Percentiles rank a stretch among this genome's conserved stretches.
Evolutionary conservation across 129 eudicot genomes (phyloP).

Genomic region (Escallonia herrerae): DNA sequence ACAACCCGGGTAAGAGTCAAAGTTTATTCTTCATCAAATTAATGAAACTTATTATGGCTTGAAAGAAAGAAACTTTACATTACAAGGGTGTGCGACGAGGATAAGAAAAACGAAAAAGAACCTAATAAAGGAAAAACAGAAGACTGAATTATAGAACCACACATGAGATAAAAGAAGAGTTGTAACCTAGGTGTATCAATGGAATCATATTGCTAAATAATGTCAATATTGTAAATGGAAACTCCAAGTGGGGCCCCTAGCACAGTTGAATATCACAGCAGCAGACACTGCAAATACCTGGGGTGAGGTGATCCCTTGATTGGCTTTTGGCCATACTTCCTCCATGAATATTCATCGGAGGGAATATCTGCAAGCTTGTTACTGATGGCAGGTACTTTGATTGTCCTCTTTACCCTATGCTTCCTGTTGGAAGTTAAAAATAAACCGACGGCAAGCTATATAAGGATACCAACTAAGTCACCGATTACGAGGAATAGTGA

Average conservation of each 20-base stretch:
- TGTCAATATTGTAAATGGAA: background rate
- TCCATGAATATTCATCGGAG: constrained; percentile 96
- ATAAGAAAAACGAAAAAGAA: too few species aligned
- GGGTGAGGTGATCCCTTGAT: constrained; percentile 99
- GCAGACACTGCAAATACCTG: constrained; percentile 40
- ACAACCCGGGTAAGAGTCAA: too few species aligned
- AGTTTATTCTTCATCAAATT: too few species aligned
- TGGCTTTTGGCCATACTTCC: constrained; percentile 98
- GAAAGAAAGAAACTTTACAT: too few species aligned
- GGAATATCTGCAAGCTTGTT: constrained; percentile 98
- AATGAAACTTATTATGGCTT: too few species aligned
- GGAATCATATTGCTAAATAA: background rate
- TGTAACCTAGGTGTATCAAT: background rate
- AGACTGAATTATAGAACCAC: too few species aligned
- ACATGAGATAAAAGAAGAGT: too few species aligned
- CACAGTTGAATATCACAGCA: background rate
- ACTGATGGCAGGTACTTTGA: constrained; percentile 96
- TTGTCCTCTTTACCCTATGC: constrained; percentile 78
- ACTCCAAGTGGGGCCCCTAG: background rate
- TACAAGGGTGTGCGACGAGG: too few species aligned
- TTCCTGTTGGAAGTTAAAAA: constrained; percentile 42
- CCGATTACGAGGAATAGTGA: background rate
- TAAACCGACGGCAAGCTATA: background rate
- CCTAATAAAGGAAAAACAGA: too few species aligned
- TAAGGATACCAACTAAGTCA: background rate